phyloP scores from a whole-genome alignment of 163 green algal species.

The Chlorella variabilis region DNA sequence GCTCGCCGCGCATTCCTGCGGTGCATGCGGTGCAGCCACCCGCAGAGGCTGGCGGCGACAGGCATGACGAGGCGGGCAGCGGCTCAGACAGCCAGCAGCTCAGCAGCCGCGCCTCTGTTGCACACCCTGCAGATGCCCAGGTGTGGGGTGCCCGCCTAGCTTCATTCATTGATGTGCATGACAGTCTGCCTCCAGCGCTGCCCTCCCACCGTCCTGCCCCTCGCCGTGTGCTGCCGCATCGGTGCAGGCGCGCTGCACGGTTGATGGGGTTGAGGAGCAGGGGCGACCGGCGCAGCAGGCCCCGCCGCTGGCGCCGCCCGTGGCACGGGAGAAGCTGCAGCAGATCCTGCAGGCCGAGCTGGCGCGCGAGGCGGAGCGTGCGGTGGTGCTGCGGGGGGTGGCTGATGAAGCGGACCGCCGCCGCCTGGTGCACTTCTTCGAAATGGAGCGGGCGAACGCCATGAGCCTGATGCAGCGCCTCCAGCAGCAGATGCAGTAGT shows the following conservation, averaged over 20 bases:
- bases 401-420: neutral
- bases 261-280: neutral
- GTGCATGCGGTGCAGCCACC: neutral
- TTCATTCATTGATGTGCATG: too few relatives aligned
- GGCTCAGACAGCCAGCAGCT: neutral
- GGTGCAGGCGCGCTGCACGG: neutral
- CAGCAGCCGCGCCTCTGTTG: neutral
- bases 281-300: too few relatives aligned
- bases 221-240: too few relatives aligned
- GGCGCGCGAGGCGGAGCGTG: conserved; percentile 15
- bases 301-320: too few relatives aligned
- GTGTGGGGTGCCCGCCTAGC: too few relatives aligned
- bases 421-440: conserved; percentile 12
- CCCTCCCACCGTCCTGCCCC: too few relatives aligned
- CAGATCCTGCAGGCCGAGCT: conserved; percentile 18
- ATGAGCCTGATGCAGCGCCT: conserved; percentile 20
- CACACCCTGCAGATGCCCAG: neutral
- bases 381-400: neutral
- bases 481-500: conserved; percentile 2
- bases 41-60: neutral
- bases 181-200: neutral
- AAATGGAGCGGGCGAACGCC: neutral
- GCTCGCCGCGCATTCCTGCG: conserved; percentile 9
- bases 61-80: neutral
- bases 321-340: conserved; percentile 1